Conservation (phyloP, 176 grass and related monocot genomes). For the Oryza brachyantha region DNA sequence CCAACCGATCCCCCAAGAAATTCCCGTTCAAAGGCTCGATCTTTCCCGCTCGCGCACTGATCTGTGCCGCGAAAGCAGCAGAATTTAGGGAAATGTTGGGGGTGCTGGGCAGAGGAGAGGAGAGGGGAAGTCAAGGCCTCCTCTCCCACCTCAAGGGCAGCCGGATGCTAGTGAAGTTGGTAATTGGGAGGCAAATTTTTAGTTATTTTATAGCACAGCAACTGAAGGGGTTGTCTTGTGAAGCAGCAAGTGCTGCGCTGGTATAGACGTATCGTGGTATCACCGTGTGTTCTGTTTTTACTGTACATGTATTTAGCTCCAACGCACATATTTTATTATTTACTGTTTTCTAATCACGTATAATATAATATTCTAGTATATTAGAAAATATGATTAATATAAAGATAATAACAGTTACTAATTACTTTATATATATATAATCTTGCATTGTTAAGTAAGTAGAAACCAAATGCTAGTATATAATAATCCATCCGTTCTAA, state of each 20-base stretch:
- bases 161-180: not conserved
- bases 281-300: not conserved
- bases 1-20: slow-evolving; percentile 5
- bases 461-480: too few species aligned
- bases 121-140: slow-evolving; percentile 6
- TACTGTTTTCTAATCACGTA: not conserved
- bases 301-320: not conserved
- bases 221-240: slow-evolving; percentile 42
- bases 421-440: not conserved
- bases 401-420: too few species aligned
- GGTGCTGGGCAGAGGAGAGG: not conserved
- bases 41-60: not conserved
- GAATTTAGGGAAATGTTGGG: slow-evolving; percentile 17
- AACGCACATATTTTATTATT: not conserved
- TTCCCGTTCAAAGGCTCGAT: slow-evolving; percentile 23
- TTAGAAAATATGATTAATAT: too few species aligned
- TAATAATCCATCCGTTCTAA: too few species aligned
- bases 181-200: slow-evolving; percentile 24
- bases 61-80: slow-evolving; percentile 19
- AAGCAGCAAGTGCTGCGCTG: not conserved
- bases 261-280: too few species aligned
- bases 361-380: too few species aligned
- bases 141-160: slow-evolving; percentile 28
- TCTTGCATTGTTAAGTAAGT: too few species aligned
- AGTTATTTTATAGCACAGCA: slow-evolving; percentile 26